Evolutionary conservation across 192 early-diverging fungal genomes (phyloP), one percentile per base, ranked within the genome.

Genomic region (Podila horticola): DNA sequence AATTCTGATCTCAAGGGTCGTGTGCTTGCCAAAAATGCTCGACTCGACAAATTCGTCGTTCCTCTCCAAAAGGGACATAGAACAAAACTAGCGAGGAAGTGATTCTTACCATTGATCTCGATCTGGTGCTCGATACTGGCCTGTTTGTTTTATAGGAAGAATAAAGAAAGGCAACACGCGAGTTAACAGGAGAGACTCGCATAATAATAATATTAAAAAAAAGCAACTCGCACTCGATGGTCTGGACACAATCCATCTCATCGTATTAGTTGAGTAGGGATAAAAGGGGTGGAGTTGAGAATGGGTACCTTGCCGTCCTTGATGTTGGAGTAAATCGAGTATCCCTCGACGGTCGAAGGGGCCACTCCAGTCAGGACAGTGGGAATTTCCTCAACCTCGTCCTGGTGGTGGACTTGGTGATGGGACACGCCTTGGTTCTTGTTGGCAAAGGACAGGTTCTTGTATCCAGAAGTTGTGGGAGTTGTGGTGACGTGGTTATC

Each of bases 111-210:
- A 26, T 75, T 75, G 61, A 75, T 75, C 17, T 75, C 74, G 52
- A 75, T 69, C 66, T 75, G 74, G 52, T 75, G 74, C 62, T 75
- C 74, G 30, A 75, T 64, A 69, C 74, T 75, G 36, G 62, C 74
- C 74, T 75, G 50, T 63, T 8, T 55, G 19, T 6, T 55, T 55
- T 55, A 1, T 55, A 55, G 24, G 11, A 55, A 55, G 9, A 17
- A 0, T 4, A 55, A 24, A 0, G 17, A 55, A 24, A 5, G 7
- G 7, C 15, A 45, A 45, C 0, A 17, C 41, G 41, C 15, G 11
- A 4, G 41, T 45, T 0, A 45, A 45, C 15, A 45, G 11, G 34
- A 36, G 10, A 36, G 9, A 36, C 34, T 36, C 34, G 34, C 34
- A 36, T 36, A 17, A 52, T 5, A 5, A 50, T 2, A 50, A n/a